Evolutionary conservation across 1,284 basidiomycete genomes (phyloP), one percentile per base, ranked within the genome.

Genomic region (Cryptococcus amylolentus): DNA sequence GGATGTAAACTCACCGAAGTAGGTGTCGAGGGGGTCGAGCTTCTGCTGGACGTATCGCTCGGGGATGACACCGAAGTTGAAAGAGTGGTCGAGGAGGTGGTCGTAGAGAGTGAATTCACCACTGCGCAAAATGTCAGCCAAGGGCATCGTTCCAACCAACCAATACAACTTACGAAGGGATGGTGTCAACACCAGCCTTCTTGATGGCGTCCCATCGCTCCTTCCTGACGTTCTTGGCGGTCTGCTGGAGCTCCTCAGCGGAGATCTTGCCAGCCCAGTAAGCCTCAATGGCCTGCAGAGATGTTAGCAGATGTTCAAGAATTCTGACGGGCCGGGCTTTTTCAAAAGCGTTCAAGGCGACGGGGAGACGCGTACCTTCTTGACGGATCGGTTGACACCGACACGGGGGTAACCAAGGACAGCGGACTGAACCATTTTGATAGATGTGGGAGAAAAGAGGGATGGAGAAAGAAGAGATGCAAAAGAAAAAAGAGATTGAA

Each of bases 51-150:
- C 82, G 80, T 98, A 98, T 69, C 94, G 91, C 80, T 91, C 86
- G 67, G 96, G 96, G 76, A 98, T 91, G 70, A 89, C 92, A 79
- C 96, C 96, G 84, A 99, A 96, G 57, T 90, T 88, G 71, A 88
- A 86, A 65, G 93, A 95, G 80, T 95, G 91, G 81, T 99, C 96
- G 70, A 99, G 88, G 73, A 98, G 91, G 79, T 97, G 93, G 81
- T 99, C 96, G 79, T 98, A 99, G 67, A 98, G 87, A 46, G 95
- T 89, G 80, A 98, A 99, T 75, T 98, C 95, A 74, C 94, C 94
- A 72, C 93, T 97, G 70, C 38, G 65, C 2, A 42, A 5, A 4
- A 8, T 23, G 41, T 42, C 41, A 23, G 28, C 13, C 16, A 41
- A 46, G n/a, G 42, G 13, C 18, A 4, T 23, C 14, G 43, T 43